Evolutionary conservation across 352 stramenopile genomes (phyloP).

Genomic region (Globisporangium radiosum): DNA sequence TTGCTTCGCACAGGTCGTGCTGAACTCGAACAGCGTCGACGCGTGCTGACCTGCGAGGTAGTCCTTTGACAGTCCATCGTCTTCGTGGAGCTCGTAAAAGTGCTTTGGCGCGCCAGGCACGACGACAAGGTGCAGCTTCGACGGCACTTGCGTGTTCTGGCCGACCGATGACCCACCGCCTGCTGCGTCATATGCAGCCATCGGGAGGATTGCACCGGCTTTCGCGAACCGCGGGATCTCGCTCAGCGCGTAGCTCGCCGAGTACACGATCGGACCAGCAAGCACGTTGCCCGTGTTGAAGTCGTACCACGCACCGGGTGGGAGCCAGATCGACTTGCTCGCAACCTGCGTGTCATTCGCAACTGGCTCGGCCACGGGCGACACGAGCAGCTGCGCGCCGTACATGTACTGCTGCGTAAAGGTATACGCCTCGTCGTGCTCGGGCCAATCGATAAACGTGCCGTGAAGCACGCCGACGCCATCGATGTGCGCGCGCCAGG

Average conservation of each 20-base stretch:
- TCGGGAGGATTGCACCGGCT: slow-evolving; percentile 25
- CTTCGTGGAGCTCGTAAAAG: slow-evolving; percentile 21
- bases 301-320: slow-evolving; percentile 40
- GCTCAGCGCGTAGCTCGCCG: slow-evolving; percentile 16
- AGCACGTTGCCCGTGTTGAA: slow-evolving; percentile 17
- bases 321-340: slow-evolving; percentile 29
- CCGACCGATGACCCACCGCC: slow-evolving; percentile 14
- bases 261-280: slow-evolving; percentile 18
- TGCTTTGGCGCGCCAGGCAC: slow-evolving; percentile 11
- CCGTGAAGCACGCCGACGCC: slow-evolving; percentile 28
- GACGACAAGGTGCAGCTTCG: slow-evolving; percentile 18
- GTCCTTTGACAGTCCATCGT: slow-evolving; percentile 23
- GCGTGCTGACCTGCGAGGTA: slow-evolving; percentile 15
- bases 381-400: slow-evolving; percentile 31
- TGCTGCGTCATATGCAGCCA: background rate
- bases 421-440: slow-evolving; percentile 27
- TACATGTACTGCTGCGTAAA: slow-evolving; percentile 36
- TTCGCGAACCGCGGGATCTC: slow-evolving; percentile 26
- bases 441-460: slow-evolving; percentile 35
- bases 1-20: slow-evolving; percentile 1
- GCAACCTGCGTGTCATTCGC: slow-evolving; percentile 18
- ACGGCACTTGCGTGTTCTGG: slow-evolving; percentile 11
- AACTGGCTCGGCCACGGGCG: slow-evolving; percentile 24
- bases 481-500: slow-evolving; percentile 17
- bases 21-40: slow-evolving; percentile 16